Evolutionary conservation across 2,329 filamentous ascomycete species (phyloP).

Genomic region (Madurella fahalii): DNA sequence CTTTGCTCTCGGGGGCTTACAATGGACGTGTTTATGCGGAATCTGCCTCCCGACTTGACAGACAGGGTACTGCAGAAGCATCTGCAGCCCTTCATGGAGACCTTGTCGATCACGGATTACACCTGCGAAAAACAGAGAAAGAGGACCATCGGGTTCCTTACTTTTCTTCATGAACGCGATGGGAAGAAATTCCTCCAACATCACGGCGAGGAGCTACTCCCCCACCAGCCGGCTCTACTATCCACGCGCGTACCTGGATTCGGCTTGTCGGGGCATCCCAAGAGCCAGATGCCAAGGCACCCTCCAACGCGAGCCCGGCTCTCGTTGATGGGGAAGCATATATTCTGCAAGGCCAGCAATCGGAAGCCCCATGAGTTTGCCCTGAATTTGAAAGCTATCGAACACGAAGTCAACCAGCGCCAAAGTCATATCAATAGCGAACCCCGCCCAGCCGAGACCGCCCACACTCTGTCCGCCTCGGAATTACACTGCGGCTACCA

Average conservation of each 20-base stretch:
- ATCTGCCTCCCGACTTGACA: conserved; percentile 40
- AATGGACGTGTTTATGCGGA: conserved; percentile 46
- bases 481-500: conserved; percentile 42
- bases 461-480: conserved; percentile 8
- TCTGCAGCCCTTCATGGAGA: conserved; percentile 38
- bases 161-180: conserved; percentile 40
- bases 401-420: conserved; percentile 20
- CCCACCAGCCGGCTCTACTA: neutral
- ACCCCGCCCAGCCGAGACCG: neutral
- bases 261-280: too few relatives aligned
- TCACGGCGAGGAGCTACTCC: conserved; percentile 25
- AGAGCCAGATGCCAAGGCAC: neutral
- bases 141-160: conserved; percentile 37
- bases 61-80: conserved; percentile 36
- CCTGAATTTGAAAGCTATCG: conserved; percentile 22
- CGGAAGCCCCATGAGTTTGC: conserved; percentile 3
- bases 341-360: conserved; percentile 31
- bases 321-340: conserved; percentile 24
- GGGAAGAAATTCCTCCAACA: conserved; percentile 40
- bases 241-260: conserved; percentile 1
- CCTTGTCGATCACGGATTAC: conserved; percentile 41
- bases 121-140: conserved; percentile 39
- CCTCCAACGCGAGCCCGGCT: conserved; percentile 25
- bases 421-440: neutral
- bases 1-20: too few relatives aligned